Conservation (phyloP, 495 filamentous ascomycete species). For the Trichoderma reesei region DNA sequence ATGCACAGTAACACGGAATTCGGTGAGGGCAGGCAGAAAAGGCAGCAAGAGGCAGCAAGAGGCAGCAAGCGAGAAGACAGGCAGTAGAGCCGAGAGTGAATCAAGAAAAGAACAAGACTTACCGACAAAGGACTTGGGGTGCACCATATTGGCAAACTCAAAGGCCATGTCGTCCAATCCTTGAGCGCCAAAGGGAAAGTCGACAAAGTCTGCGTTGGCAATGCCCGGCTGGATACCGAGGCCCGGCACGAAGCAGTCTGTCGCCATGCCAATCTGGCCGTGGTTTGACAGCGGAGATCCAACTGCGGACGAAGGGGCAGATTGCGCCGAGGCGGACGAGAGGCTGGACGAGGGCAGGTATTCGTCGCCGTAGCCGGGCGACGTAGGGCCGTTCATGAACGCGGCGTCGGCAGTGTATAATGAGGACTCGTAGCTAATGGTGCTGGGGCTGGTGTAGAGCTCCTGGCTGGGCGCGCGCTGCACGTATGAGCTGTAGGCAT, state of each 20-base stretch:
- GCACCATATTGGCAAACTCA: slow-evolving; percentile 39
- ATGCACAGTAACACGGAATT: too few relatives aligned
- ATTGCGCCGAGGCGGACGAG: slow-evolving; percentile 67
- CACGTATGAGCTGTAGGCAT: slow-evolving; percentile 16
- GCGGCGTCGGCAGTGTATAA: slow-evolving; percentile 13
- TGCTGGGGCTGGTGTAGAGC: slow-evolving; percentile 7
- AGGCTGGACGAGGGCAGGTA: slow-evolving; percentile 43
- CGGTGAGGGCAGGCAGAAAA: slow-evolving; percentile 2
- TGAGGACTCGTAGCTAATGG: neutral
- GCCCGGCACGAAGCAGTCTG: slow-evolving; percentile 50
- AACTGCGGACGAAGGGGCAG: slow-evolving; percentile 69
- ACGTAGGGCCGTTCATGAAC: slow-evolving; percentile 28
- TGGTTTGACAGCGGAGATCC: slow-evolving; percentile 69
- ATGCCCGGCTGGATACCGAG: slow-evolving; percentile 59
- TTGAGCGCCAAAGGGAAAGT: slow-evolving; percentile 20
- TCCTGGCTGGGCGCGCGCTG: slow-evolving; percentile 3
- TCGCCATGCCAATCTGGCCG: slow-evolving; percentile 46
- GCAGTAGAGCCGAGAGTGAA: slow-evolving; percentile 19
- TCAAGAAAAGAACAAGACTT: slow-evolving; percentile 40
- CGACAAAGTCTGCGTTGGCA: slow-evolving; percentile 50
- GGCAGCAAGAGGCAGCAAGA: slow-evolving; percentile 13
- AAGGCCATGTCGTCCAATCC: slow-evolving; percentile 41
- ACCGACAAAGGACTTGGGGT: slow-evolving; percentile 63
- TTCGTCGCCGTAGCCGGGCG: slow-evolving; percentile 37
- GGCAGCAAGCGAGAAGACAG: slow-evolving; percentile 11